Percentiles rank a stretch among this genome's conserved stretches.
phyloP scores from a whole-genome alignment of 345 rosid genomes.

The Erysimum cheiranthoides region DNA sequence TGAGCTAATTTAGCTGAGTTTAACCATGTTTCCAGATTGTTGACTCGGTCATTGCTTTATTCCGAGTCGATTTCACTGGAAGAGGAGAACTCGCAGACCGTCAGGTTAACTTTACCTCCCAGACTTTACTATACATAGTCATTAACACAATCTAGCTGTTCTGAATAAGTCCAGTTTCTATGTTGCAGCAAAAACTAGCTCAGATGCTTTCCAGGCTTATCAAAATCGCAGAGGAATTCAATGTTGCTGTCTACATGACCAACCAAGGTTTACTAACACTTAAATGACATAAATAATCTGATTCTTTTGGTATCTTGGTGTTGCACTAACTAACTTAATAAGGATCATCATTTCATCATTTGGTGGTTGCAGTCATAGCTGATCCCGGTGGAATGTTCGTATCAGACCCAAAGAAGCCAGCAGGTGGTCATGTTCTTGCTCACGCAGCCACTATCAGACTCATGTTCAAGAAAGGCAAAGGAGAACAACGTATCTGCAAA shows the following conservation, averaged over 20 bases:
- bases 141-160: not conserved
- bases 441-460: constrained; percentile 86
- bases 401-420: constrained; percentile 92
- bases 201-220: constrained; percentile 85
- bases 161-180: constrained; percentile 24
- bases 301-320: not conserved
- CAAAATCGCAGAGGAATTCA: constrained; percentile 94
- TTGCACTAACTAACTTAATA: not conserved
- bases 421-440: constrained; percentile 90
- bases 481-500: constrained; percentile 85
- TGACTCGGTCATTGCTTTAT: constrained; percentile 85
- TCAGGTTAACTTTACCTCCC: constrained; percentile 54
- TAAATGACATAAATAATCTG: not conserved
- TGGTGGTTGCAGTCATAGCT: constrained; percentile 66
- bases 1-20: constrained; percentile 30
- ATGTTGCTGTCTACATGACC: constrained; percentile 91
- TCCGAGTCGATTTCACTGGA: constrained; percentile 86
- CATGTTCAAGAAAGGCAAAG: constrained; percentile 95
- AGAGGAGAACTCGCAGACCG: constrained; percentile 94
- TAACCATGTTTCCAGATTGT: constrained; percentile 59
- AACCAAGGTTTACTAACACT: constrained; percentile 68
- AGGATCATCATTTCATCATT: not conserved
- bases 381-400: constrained; percentile 91
- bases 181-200: constrained; percentile 88
- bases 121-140: not conserved